Evolutionary conservation across 1,284 basidiomycete genomes (phyloP), one percentile per base, ranked within the genome.

Genomic region (Xerocomus minutiporus): DNA sequence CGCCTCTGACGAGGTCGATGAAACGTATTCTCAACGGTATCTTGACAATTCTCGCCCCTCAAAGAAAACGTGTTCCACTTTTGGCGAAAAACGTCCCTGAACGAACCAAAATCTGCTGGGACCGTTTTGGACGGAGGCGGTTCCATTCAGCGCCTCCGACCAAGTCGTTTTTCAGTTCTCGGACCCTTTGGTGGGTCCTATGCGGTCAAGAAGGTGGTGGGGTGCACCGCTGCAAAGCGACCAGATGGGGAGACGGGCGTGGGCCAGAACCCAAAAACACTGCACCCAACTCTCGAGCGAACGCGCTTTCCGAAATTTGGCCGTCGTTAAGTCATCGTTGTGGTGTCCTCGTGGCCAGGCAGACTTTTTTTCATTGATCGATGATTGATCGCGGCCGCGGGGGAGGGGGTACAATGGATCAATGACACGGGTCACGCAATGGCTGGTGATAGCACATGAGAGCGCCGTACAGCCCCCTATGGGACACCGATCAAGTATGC

Each of bases 201-300:
- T 48, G 41, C 52, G 32, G 32, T 9, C 4, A 15, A 34, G 32
- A 34, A 29, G 29, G 29, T 8, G 44, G 26, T 11, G 31, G 29
- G 29, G 49, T 15, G 50, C 50, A 59, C 41, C 29, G 51, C 48
- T 48, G 26, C 25, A 38, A 26, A 48, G 20, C 23, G 7, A 45
- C 59, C 36, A 13, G 39, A 40, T 29, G 32, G 45, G 17, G 32
- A 51, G 47, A 34, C 8, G 25, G 28, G 23, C 23, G 46, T 38
- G 39, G 45, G 46, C 26, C 31, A 23, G 46, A 40, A 41, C 9
- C 47, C 38, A 26, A 42, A 15, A 20, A 48, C 64, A 57, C 61
- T 54, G 64, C 62, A 61, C 47, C 43, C 47, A 63, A 31, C 38
- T 48, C 53, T 58, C 48, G 49, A 43, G 39, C 13, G 5, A 35